Evolutionary conservation across 331 rosid species (phyloP), one percentile per base, ranked within the genome.

Genomic region (Malus hybrid): DNA sequence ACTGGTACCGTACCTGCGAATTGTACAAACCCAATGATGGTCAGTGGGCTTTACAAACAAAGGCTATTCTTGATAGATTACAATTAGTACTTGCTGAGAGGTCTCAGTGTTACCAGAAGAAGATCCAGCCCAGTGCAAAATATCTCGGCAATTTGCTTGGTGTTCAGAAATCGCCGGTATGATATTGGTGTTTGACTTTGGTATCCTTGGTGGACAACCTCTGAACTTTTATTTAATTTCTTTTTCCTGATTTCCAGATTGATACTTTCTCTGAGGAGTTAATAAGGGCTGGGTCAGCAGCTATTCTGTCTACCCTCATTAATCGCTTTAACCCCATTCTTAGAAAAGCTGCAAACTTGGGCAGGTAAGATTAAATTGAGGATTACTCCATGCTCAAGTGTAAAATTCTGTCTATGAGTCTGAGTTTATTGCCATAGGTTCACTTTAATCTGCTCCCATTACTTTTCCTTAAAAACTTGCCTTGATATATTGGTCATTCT

Each of bases 131-230:
- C 10, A 71, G 70, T 62, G 83, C 70, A 2, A 32, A 67, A 29
- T 83, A 76, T 76, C 83, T 83, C 8, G 83, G 84, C 16, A 71
- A 54, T 67, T 42, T 76, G 79, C 81, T 83, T 12, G 81, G 81
- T 34, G 79, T 83, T 67, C 76, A 54, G 46, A 76, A 79, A 72
- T 76, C 79, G 69, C 79, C 63, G 57, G 83, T 83, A 83, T 60
- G 83, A 71, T 69, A 19, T 34, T 42, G 55, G 59, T 56, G 46
- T 42, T 4, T 36, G 68, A 72, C 54, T 20, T 20, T 42, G 32
- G 67, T 5, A 32, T 33, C 64, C 24, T n/a, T 55, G 32, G 65
- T 22, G 46, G 68, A 57, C 71, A 64, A 48, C 65, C n/a, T 5
- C 12, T 57, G 31, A 74, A 68, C 24, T 59, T 69, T 34, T 65